phyloP scores from a whole-genome alignment of 129 eudicot species.

The Logfia minima region DNA sequence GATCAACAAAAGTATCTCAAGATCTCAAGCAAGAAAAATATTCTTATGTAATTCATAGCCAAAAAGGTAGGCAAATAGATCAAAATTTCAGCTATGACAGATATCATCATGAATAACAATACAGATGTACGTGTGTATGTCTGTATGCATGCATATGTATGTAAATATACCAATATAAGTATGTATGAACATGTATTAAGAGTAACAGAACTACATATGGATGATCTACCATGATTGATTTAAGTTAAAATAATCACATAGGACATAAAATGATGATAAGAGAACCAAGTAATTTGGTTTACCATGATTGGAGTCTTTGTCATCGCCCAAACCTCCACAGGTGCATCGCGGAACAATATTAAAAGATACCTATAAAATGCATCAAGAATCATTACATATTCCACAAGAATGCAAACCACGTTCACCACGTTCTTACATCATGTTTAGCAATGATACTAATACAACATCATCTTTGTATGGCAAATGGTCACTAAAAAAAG shows the following conservation, averaged over 20 bases:
- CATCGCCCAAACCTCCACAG: constrained; percentile 99
- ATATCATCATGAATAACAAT: not conserved
- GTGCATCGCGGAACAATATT: constrained; percentile 93
- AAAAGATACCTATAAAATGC: constrained; percentile 68
- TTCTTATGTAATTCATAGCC: not conserved
- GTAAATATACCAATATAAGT: not conserved
- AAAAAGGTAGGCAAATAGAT: not conserved
- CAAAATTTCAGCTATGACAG: not conserved
- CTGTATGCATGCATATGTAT: not conserved
- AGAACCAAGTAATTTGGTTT: constrained; percentile 22
- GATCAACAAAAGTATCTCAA: constrained; percentile 15
- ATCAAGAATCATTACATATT: constrained; percentile 20
- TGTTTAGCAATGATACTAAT: constrained; percentile 20
- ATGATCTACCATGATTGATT: not conserved
- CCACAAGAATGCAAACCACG: constrained; percentile 9
- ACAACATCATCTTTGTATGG: constrained; percentile 16
- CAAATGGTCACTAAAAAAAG: not conserved
- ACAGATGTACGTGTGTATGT: not conserved
- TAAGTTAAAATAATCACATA: not conserved
- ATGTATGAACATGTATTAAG: not conserved
- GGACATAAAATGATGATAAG: not conserved
- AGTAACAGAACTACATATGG: not conserved
- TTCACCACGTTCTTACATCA: constrained; percentile 19
- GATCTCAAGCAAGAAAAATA: not conserved
- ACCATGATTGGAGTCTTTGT: constrained; percentile 97